Base-by-base conservation (phyloP, 163 green algal genomes). In the Smithsoniella earleae region DNA sequence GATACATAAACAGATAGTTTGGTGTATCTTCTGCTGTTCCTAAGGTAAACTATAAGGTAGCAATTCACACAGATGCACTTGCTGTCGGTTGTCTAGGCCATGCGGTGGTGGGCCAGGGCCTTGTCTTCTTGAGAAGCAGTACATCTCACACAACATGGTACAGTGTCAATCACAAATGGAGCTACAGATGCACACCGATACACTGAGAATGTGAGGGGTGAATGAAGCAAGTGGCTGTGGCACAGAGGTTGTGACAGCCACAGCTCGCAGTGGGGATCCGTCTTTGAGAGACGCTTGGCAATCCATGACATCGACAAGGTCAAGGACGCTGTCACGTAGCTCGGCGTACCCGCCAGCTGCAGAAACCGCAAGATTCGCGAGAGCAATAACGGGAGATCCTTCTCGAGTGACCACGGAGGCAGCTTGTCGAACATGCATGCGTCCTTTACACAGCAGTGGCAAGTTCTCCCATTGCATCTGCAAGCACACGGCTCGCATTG, bases 231-330 rank as follows among this genome's bases (percentile, higher is more conserved):
- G 58, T 33, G 38, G 58, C n/a, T 69, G 58, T 33, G 58, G 58
- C 58, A 31, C 58, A 31, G 34, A 30, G 58, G 31, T 33, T 1
- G 38, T 30, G 6, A 69, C 58, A 34, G 58, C 58, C 58, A 69
- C 58, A 4, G 58, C 58, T 30, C 58, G 58, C 58, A 69, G 58
- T 36, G 58, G 30, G 58, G 58, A 69, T 30, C 58, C 58, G 25
- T 69, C 58, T 18, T 18, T 30, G 30, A 69, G 20, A 18, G 58
- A 43, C 27, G 27, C 43, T 16, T 30, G 16, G 20, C 30, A 45
- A 31, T 69, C 58, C 16, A 34, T 33, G 16, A 69, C n/a, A 31
- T 69, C 58, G 16, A 69, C 58, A 16, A 69, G 58, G 58, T 69
- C 58, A 3, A 69, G 58, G 27, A 69, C 25, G n/a, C 27, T 36